Percentiles rank a stretch among this genome's conserved stretches.
Conservation (phyloP, 1,139 yeast species). For the Blastobotrys aristatus region DNA sequence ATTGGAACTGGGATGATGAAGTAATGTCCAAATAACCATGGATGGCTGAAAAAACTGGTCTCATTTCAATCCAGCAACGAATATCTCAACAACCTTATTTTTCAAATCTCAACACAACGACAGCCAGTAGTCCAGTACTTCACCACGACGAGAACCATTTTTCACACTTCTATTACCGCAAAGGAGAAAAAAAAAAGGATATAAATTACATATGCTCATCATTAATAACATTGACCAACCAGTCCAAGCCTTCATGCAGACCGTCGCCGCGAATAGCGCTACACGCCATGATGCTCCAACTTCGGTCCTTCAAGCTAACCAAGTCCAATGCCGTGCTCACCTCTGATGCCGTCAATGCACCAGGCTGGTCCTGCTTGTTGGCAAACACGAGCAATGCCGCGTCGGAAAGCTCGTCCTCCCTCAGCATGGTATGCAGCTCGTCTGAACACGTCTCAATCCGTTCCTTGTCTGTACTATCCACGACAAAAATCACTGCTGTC, state of each 20-base stretch:
- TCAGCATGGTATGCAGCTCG: conserved; percentile 85
- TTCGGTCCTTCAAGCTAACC: conserved; percentile 87
- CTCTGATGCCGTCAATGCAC: conserved; percentile 91
- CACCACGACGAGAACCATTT: too few relatives aligned
- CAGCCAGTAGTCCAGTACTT: too few relatives aligned
- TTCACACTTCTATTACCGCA: too few relatives aligned
- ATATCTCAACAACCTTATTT: too few relatives aligned
- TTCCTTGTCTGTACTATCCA: conserved; percentile 93
- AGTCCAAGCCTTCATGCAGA: conserved; percentile 89
- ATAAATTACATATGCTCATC: conserved; percentile 47
- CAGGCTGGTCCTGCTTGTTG: conserved; percentile 95
- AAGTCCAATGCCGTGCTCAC: conserved; percentile 82
- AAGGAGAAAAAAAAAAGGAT: too few relatives aligned
- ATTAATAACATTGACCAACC: conserved; percentile 94
- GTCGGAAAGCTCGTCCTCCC: conserved; percentile 86
- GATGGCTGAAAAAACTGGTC: too few relatives aligned
- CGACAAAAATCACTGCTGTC: conserved; percentile 93
- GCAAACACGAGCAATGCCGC: conserved; percentile 93
- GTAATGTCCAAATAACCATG: too few relatives aligned
- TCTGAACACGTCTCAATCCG: conserved; percentile 83
- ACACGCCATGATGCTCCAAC: conserved; percentile 97
- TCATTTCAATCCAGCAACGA: too few relatives aligned
- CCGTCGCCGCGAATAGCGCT: conserved; percentile 97
- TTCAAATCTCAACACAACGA: too few relatives aligned
- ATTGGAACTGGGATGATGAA: too few relatives aligned